These are phyloP conservation scores for Cercospora brassicicola DNA, from an alignment of 2,329 filamentous ascomycete genomes.

Conservation along the genomic window DNA sequence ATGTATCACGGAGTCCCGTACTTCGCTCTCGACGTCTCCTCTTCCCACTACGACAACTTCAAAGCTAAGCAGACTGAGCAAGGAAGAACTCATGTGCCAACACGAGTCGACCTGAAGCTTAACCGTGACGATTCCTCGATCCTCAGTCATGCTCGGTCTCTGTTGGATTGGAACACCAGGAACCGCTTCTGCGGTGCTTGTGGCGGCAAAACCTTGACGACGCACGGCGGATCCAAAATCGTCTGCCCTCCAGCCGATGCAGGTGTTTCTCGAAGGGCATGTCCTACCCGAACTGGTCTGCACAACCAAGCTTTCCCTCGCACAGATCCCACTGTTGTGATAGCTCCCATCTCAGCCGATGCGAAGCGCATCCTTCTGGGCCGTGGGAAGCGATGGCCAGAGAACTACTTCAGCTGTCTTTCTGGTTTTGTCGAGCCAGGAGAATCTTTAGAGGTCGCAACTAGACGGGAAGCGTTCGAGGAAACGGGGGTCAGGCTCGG, in stretches of 20 bases:
- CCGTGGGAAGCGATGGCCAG: conserved; percentile 28
- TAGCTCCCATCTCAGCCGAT: conserved; percentile 28
- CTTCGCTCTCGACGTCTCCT: conserved; percentile 27
- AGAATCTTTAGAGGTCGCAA: conserved; percentile 81
- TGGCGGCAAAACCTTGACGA: conserved; percentile 24
- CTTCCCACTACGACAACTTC: conserved; percentile 22
- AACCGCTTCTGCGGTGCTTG: conserved; percentile 28
- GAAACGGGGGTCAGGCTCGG: conserved; percentile 76
- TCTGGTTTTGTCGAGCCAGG: conserved; percentile 78
- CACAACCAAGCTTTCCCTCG: conserved; percentile 30
- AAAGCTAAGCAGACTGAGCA: conserved; percentile 19
- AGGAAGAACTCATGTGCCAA: conserved; percentile 20
- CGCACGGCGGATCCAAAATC: conserved; percentile 27
- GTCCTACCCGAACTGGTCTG: conserved; percentile 26
- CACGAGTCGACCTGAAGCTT: conserved; percentile 26
- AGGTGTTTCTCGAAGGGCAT: conserved; percentile 23
- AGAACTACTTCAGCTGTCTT: conserved; percentile 28
- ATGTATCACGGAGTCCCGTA: conserved; percentile 25
- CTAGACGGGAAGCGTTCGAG: conserved; percentile 82
- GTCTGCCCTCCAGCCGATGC: conserved; percentile 28
- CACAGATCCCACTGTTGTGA: conserved; percentile 29
- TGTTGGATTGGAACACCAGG: conserved; percentile 27
- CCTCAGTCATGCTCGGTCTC: conserved; percentile 26
- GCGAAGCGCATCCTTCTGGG: conserved; percentile 26
- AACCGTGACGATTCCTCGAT: conserved; percentile 25